phyloP scores from a whole-genome alignment of 2,329 filamentous ascomycete genomes.

The Clonostachys solani region DNA sequence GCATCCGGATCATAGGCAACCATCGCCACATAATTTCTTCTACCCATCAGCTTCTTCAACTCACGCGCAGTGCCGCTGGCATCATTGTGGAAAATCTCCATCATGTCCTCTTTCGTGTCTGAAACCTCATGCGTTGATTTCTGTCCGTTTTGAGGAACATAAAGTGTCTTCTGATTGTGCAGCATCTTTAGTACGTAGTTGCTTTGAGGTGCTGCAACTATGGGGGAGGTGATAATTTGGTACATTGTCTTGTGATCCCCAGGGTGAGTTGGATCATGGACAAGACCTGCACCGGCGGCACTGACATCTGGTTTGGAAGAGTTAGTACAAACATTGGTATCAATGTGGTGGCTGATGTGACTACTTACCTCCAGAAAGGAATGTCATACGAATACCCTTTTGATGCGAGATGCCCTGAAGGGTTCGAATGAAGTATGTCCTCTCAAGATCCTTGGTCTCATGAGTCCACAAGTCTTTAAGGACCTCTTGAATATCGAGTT shows the following conservation, averaged over 20 bases:
- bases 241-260: constrained; percentile 99
- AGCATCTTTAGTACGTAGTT: constrained; percentile 88
- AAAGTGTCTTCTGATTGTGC: constrained; percentile 91
- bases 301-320: constrained; percentile 62
- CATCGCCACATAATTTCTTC: constrained; percentile 87
- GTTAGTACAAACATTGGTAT: background rate
- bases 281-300: constrained; percentile 83
- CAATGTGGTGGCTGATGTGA: background rate
- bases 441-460: constrained; percentile 93
- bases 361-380: constrained; percentile 77
- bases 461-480: constrained; percentile 97
- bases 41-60: constrained; percentile 86
- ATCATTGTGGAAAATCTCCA: constrained; percentile 98
- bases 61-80: constrained; percentile 80
- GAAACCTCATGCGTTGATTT: constrained; percentile 68
- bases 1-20: constrained; percentile 92
- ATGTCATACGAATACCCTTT: constrained; percentile 94
- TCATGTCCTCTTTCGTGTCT: constrained; percentile 99
- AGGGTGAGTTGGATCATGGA: constrained; percentile 90
- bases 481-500: constrained; percentile 92
- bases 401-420: constrained; percentile 93
- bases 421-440: constrained; percentile 93
- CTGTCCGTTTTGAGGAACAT: constrained; percentile 84
- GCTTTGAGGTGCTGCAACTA: constrained; percentile 84
- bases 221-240: constrained; percentile 88